Evolutionary conservation across 495 filamentous ascomycete genomes (phyloP).

Genomic region (Podospora conica): DNA sequence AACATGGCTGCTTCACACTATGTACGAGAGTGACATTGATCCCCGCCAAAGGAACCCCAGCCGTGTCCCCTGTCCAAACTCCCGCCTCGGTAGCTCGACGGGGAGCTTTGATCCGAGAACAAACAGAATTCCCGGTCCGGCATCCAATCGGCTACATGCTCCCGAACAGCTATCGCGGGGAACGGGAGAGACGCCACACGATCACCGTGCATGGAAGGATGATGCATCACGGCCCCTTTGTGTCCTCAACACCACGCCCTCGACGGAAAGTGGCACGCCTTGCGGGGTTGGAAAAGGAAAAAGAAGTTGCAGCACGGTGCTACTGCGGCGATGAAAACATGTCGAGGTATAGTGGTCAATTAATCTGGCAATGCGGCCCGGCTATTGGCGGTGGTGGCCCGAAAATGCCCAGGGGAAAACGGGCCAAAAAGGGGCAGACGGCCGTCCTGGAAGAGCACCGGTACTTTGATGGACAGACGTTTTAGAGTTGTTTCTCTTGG

Average conservation of each 20-base stretch:
- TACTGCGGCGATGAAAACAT: neutral
- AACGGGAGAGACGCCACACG: conserved; percentile 3
- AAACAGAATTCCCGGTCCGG: no score
- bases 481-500: conserved; percentile 7
- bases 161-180: conserved; percentile 3
- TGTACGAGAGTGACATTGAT: no score
- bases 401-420: conserved; percentile 3
- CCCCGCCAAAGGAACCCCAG: no score
- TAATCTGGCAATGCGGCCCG: conserved; percentile 27
- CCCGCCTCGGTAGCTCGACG: no score
- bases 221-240: neutral
- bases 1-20: no score
- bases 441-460: neutral
- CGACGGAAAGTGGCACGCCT: neutral
- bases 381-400: neutral
- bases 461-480: neutral
- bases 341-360: conserved; percentile 13
- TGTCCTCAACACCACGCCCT: neutral
- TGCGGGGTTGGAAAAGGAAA: neutral
- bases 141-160: no score
- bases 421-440: neutral
- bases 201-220: neutral
- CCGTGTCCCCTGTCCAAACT: no score
- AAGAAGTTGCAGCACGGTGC: neutral
- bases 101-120: no score